Evolutionary conservation across 441 rosid genomes (phyloP), one percentile per base, ranked within the genome.

Genomic region (Raphanus hybrid): DNA sequence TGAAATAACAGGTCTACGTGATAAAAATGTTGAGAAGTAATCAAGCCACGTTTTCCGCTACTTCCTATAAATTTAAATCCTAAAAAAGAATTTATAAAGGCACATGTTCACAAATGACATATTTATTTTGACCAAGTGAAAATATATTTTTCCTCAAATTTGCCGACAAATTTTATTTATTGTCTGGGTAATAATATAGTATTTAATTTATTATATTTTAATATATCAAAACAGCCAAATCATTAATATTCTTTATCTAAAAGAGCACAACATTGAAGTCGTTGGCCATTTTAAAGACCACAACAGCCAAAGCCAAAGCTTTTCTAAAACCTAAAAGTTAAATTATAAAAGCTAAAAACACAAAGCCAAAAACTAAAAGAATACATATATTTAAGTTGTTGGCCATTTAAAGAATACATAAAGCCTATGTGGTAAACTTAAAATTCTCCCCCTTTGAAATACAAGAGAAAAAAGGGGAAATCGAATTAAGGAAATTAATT

Each of bases 1-100:
- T 32, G 20, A 61, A 61, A 61, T 26, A 9, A 10, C 4, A 32
- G 32, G 11, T 58, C 63, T 23, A 23, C 15, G 63, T 26, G 14
- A 23, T 60, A 11, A 26, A 60, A 11, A 10, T 54, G 59, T 54
- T 54, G 23, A 54, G 35, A 26, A 2, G 18, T 62, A 32, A 62
- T 32, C 43, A 34, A 62, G 34, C 32, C 54, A 64, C 69, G 69
- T 64, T 64, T 39, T 39, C 8, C 15, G 8, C 43, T 23, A 64
- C 16, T 48, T 62, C 11, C 23, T 32, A 62, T 14, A 7, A 23
- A 11, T 11, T 0, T 60, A 60, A 60, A 57, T 18, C 60, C 5
- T 55, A 16, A 16, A 55, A 23, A 54, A 8, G 4, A 55, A 55
- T 20, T 55, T 58, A 58, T 10, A 10, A 58, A 58, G 35, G 7